Evolutionary conservation across 2,329 filamentous ascomycete species (phyloP), one percentile per base, ranked within the genome.

Genomic region (Colletotrichum higginsianum): DNA sequence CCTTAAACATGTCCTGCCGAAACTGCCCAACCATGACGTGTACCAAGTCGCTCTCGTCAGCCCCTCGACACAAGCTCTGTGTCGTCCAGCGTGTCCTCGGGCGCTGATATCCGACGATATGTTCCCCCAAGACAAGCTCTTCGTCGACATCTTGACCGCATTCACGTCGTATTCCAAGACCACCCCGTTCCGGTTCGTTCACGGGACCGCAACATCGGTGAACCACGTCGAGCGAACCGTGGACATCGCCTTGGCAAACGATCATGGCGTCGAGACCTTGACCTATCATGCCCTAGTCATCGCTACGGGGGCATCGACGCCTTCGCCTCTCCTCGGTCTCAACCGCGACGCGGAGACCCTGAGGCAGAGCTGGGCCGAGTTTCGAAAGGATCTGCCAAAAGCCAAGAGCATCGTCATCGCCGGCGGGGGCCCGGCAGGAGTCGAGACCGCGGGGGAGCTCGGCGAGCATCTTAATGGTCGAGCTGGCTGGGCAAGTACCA

Each of bases 391-490:
- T 1, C 75, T 88, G 0, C 75, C 81, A 0, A 67, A 62, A 1
- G 83, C 84, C 0, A 84, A 82, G 35, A 80, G 61, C 12, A 85
- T 88, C 47, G 75, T 87, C 8, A 80, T 88, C 47, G 86, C 82
- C 3, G 87, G 88, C 16, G 87, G 84, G 2, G 87, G 87, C 3
- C 64, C 82, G 11, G 88, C 86, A 0, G 87, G 87, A 16, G 79
- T 85, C 18, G 87, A 89, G 77, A 80, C 86, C 3, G 84, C 86
- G 0, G 86, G 86, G 18, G 85, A 88, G 71, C 78, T 88, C 0
- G 88, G 85, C 38, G 85, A 88, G 73, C 80, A 83, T 74, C 79
- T 89, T 18, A 89, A 89, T 68, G 84, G 86, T 1, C 79, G 79
- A 2, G 76, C 82, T 0, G 80, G 84, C 5, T 81, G 77, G 77